A percentile compares a stretch with the other conserved stretches of the same genome.
Conservation (phyloP, 2,329 filamentous ascomycete genomes). For the Helminthosporium solani region DNA sequence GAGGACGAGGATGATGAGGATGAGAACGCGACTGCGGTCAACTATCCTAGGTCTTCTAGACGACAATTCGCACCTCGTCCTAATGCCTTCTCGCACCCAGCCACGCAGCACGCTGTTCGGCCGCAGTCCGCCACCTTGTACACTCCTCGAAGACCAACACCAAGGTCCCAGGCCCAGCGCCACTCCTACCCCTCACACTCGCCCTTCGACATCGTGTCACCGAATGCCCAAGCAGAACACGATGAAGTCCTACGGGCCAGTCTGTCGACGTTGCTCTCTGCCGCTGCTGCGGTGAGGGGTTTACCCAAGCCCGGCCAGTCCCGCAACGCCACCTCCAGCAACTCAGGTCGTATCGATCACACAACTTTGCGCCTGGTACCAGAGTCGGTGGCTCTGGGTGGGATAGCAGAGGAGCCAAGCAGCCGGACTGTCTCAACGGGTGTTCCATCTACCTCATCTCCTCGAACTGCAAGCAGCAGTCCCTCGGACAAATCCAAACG, state of each 20-base stretch:
- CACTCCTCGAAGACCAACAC: slow-evolving; percentile 42
- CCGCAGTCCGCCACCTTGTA: slow-evolving; percentile 50
- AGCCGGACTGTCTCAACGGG: slow-evolving; percentile 25
- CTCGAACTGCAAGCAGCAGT: slow-evolving; percentile 27
- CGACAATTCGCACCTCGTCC: slow-evolving; percentile 77
- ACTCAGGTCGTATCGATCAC: slow-evolving; percentile 49
- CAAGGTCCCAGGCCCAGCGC: slow-evolving; percentile 38
- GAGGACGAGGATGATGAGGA: slow-evolving; percentile 60
- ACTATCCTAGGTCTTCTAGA: slow-evolving; percentile 57
- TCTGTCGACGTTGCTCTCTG: slow-evolving; percentile 93
- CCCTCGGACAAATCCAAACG: slow-evolving; percentile 47
- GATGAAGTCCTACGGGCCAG: slow-evolving; percentile 90
- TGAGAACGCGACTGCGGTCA: slow-evolving; percentile 81
- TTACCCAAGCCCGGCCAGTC: slow-evolving; percentile 63
- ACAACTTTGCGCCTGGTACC: slow-evolving; percentile 60
- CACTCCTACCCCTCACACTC: slow-evolving; percentile 52
- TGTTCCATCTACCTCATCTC: slow-evolving; percentile 22
- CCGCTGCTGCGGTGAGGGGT: slow-evolving; percentile 83
- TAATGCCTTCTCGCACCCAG: slow-evolving; percentile 87
- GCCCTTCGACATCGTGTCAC: slow-evolving; percentile 68
- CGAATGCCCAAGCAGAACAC: slow-evolving; percentile 79
- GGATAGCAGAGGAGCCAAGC: slow-evolving; percentile 29
- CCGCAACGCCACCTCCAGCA: slow-evolving; percentile 34
- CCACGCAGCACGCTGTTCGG: slow-evolving; percentile 48
- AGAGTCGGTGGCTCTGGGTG: slow-evolving; percentile 58